Evolutionary conservation across 2,329 filamentous ascomycete genomes (phyloP), one percentile per base, ranked within the genome.

Genomic region (Nemania diffusa): DNA sequence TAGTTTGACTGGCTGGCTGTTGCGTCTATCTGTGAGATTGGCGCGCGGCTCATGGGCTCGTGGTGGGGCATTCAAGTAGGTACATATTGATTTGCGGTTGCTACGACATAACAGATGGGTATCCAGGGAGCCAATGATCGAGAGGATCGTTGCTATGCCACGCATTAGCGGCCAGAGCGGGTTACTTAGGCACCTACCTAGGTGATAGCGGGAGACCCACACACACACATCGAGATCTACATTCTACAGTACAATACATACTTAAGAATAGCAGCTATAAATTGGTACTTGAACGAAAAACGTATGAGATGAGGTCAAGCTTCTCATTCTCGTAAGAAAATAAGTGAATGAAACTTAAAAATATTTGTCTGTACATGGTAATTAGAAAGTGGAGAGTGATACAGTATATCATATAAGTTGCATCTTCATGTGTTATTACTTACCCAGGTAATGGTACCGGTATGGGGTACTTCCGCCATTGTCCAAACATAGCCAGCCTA

Each of bases 111-210:
- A 34, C 27, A 53, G 27, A 20, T 53, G 61, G 52, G 24, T n/a
- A 42, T 15, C 22, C 17, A 34, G 4, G 11, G 15, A 24, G 22
- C 60, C 60, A 63, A 62, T 57, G n/a, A 57, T 29, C 17, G 51
- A 27, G 51, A 62, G n/a, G 40, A 52, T 56, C 44, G 65, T 68
- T 68, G 65, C 65, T 59, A 64, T 64, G 65, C 61, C 65, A 57
- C 61, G 57, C 65, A 61, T 57, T 46, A 67, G 51, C 57, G 60
- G 65, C 51, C 8, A n/a, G n/a, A n/a, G n/a, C n/a, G n/a, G n/a
- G n/a, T n/a, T n/a, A n/a, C n/a, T n/a, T n/a, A n/a, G n/a, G n/a
- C n/a, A n/a, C n/a, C n/a, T n/a, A 42, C 11, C 26, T 48, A 2
- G 40, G 56, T 48, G 24, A 37, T 46, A 29, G 46, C 46, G 52